phyloP scores from a whole-genome alignment of 2,329 filamentous ascomycete genomes.

The Cylindrodendrum hubeiense region DNA sequence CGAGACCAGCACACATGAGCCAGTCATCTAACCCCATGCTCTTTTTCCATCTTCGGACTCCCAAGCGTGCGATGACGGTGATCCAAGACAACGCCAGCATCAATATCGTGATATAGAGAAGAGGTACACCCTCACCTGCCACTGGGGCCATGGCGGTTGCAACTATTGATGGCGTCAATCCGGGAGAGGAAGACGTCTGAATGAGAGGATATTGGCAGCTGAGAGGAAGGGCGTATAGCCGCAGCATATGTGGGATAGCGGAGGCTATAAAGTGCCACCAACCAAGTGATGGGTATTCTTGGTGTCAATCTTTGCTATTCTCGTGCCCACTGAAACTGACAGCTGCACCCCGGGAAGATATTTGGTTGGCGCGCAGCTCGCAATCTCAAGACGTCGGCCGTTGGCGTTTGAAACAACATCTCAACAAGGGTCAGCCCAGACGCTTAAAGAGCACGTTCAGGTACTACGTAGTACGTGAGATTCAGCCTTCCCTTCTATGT shows the following conservation, averaged over 20 bases:
- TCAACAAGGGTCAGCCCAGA: not conserved
- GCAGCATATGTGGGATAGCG: not conserved
- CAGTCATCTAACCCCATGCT: constrained; percentile 38
- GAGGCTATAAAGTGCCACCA: not conserved
- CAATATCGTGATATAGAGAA: constrained; percentile 31
- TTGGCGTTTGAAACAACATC: not conserved
- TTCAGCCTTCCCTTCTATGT: too few relatives aligned
- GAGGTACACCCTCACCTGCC: constrained; percentile 31
- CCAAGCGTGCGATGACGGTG: constrained; percentile 12
- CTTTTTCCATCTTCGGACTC: constrained; percentile 31
- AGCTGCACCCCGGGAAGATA: not conserved
- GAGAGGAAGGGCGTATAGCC: not conserved
- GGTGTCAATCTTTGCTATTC: not conserved
- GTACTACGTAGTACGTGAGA: too few relatives aligned
- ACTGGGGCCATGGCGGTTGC: constrained; percentile 22
- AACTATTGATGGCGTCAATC: not conserved
- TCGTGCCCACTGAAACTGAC: not conserved
- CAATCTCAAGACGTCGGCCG: not conserved
- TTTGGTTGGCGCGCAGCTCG: not conserved
- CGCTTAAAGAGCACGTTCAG: too few relatives aligned
- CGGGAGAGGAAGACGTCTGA: not conserved
- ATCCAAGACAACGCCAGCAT: constrained; percentile 34
- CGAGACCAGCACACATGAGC: constrained; percentile 36
- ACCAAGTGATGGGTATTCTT: not conserved
- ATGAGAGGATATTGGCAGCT: not conserved